Evolutionary conservation across 306 rosid genomes (phyloP).

Genomic region (Luffa aegyptiaca): DNA sequence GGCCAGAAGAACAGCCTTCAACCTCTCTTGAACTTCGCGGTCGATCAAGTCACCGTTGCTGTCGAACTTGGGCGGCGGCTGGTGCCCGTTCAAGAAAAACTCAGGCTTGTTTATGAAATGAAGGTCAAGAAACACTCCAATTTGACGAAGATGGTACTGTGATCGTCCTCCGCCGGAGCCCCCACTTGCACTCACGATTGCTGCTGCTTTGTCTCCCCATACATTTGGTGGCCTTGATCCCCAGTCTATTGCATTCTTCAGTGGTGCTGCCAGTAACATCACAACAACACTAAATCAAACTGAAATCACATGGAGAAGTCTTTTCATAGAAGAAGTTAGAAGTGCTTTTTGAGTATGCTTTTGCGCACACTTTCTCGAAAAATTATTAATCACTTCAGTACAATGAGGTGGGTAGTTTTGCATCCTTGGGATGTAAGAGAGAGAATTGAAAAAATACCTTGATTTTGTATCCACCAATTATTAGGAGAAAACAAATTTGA

Average conservation of each 20-base stretch:
- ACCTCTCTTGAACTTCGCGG: conserved; percentile 23
- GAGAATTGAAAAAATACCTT: too few species aligned
- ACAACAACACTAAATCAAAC: not conserved
- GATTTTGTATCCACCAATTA: too few species aligned
- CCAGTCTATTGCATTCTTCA: conserved; percentile 85
- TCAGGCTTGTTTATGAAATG: conserved; percentile 95
- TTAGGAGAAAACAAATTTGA: too few species aligned
- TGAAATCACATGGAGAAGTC: not conserved
- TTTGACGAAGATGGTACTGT: conserved; percentile 84
- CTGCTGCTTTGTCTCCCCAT: conserved; percentile 78
- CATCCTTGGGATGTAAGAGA: too few species aligned
- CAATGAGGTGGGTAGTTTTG: too few species aligned
- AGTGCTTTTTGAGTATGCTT: not conserved
- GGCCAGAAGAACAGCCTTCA: conserved; percentile 45
- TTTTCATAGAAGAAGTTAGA: not conserved
- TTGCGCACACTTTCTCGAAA: too few species aligned
- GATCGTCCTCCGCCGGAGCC: conserved; percentile 55
- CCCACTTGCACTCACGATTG: conserved; percentile 83
- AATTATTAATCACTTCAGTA: too few species aligned
- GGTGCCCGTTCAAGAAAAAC: conserved; percentile 47
- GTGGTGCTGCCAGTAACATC: conserved; percentile 35
- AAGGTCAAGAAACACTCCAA: conserved; percentile 68
- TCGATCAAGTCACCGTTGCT: conserved; percentile 56
- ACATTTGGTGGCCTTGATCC: conserved; percentile 77
- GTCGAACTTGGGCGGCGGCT: conserved; percentile 68